These are phyloP conservation scores for Eudorina sp. DNA, from an alignment of 139 green algal species.

Conservation along the genomic window DNA sequence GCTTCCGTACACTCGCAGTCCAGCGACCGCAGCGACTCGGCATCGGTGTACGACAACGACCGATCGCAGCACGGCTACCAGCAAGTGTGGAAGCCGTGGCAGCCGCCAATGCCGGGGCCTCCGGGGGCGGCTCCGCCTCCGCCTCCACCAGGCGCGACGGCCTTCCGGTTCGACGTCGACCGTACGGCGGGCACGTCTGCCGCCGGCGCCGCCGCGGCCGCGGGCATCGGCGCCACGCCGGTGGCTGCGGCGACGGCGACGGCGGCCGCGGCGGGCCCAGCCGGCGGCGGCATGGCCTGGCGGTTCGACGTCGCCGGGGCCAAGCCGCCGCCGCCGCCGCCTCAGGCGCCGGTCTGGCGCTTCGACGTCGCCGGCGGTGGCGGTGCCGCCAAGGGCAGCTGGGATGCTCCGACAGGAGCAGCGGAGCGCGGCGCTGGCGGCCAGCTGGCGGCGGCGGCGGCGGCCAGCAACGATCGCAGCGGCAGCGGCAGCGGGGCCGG, in stretches of 20 bases:
- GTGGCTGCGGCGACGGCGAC: neutral
- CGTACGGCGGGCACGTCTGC: neutral
- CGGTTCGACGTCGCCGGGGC: slow-evolving; percentile 29
- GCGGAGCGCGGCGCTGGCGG: neutral
- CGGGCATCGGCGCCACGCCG: neutral
- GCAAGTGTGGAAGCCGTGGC: neutral
- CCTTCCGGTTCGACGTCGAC: slow-evolving; percentile 29
- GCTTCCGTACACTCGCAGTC: neutral
- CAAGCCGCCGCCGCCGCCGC: neutral
- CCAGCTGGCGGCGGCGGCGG: neutral
- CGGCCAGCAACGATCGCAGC: neutral
- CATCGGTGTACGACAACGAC: slow-evolving; percentile 2
- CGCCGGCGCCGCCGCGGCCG: neutral
- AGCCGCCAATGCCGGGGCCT: too few species aligned
- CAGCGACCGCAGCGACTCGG: neutral
- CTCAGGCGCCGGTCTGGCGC: neutral
- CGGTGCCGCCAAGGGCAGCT: neutral
- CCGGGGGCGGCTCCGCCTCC: too few species aligned
- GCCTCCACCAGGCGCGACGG: neutral
- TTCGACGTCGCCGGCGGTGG: slow-evolving; percentile 20
- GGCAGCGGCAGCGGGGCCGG: neutral
- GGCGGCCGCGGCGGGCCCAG: neutral
- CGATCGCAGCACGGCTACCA: neutral
- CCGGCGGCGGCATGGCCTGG: slow-evolving; percentile 6
- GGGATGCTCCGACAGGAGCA: neutral